Percentiles rank a stretch among this genome's conserved stretches.
Evolutionary conservation across 129 eudicot species (phyloP).

Genomic region (Flaveria sonorensis): DNA sequence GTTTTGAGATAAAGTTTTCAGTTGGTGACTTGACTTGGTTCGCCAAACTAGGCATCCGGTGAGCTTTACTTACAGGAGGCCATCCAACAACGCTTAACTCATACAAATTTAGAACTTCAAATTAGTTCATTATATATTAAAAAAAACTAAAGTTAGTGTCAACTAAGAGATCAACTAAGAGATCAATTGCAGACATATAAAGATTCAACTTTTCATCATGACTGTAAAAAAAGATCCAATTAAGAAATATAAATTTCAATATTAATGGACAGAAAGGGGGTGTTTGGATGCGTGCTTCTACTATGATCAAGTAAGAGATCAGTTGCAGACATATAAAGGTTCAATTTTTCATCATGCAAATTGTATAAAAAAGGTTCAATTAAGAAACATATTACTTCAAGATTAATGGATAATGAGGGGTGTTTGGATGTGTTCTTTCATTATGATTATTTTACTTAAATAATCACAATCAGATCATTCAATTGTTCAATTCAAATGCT

Average conservation of each 20-base stretch:
- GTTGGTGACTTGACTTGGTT: slow-evolving; percentile 65
- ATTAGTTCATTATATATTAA: slow-evolving; percentile 7
- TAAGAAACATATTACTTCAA: neutral
- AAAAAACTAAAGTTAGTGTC: neutral
- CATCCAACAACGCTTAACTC: slow-evolving; percentile 70
- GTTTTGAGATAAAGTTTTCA: slow-evolving; percentile 48
- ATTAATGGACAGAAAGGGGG: neutral
- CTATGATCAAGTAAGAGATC: neutral
- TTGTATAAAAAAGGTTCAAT: neutral
- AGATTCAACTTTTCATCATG: neutral
- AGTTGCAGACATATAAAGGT: slow-evolving; percentile 6
- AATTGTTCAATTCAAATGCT: neutral
- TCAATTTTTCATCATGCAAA: neutral
- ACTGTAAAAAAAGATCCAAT: neutral
- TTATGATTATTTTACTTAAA: neutral
- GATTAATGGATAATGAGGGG: neutral
- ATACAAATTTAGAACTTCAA: slow-evolving; percentile 2
- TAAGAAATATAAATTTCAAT: slow-evolving; percentile 1
- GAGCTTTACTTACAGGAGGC: slow-evolving; percentile 89
- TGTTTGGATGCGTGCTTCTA: neutral
- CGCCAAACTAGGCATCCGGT: slow-evolving; percentile 77
- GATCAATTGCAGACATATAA: neutral
- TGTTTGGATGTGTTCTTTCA: neutral
- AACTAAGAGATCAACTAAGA: slow-evolving; percentile 14
- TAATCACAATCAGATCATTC: neutral